Evolutionary conservation across 2,329 filamentous ascomycete species (phyloP), one percentile per base, ranked within the genome.

Genomic region (Fusarium foetens): DNA sequence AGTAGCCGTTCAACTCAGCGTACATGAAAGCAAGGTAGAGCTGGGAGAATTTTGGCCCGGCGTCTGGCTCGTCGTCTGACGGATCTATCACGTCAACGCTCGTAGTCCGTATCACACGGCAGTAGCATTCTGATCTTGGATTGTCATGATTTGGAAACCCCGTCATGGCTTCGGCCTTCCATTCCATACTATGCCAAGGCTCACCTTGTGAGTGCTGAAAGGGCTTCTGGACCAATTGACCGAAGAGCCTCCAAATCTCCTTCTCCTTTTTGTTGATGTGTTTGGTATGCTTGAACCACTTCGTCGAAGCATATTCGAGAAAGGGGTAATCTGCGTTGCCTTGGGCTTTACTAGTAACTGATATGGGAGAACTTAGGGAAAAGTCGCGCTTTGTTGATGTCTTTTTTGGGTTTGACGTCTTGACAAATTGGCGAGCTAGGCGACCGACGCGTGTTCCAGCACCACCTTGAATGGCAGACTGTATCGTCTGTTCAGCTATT

Each of bases 91-190:
- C 33, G 2, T 14, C 33, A 16, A 14, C 16, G 6, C 14, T 35
- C 6, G 9, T 19, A 14, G 3, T 14, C 5, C 3, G 8, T 7
- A 21, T 21, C 5, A 6, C 17, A 19, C 2, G 17, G 17, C 2
- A 0, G 25, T 5, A 46, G 4, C 10, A 21, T 13, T 23, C 6
- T 23, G 29, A 21, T 33, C 4, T 27, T 23, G 17, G 4, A 1
- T 52, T 1, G 8, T 9, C 19, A 39, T 27, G 2, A 10, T 13
- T 9, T 9, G 35, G 6, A 27, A n/a, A n/a, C 1, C 51, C 23
- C 2, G 0, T 0, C 14, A n/a, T 3, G 1, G 11, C 35, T 21
- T 7, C 8, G 0, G 2, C 5, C 4, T 6, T 14, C 27, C 53
- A 69, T 3, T 35, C 4, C 2, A 8, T 3, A 11, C 17, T 35